phyloP scores from a whole-genome alignment of 768 basidiomycete genomes.

The Sistotremastrum niveocremeum region DNA sequence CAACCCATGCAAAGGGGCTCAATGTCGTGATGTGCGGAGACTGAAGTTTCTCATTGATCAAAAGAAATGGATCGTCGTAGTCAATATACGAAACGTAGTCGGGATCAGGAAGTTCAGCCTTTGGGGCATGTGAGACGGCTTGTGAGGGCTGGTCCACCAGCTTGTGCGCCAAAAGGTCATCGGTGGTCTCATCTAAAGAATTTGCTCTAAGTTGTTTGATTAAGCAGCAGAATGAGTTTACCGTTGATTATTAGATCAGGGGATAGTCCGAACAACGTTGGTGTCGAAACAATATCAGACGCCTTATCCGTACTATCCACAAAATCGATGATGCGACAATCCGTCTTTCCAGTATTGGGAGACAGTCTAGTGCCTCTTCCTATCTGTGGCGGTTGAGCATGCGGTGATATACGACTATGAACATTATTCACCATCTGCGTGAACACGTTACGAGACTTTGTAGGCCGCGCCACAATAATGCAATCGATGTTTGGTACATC shows the following conservation, averaged over 20 bases:
- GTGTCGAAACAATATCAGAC: constrained; percentile 59
- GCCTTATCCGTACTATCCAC: constrained; percentile 64
- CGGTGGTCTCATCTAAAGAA: constrained; percentile 34
- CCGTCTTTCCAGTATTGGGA: constrained; percentile 60
- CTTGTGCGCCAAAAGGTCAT: constrained; percentile 31
- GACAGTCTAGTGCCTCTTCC: constrained; percentile 86
- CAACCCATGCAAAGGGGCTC: constrained; percentile 65
- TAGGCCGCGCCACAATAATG: constrained; percentile 76
- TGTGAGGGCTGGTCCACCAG: constrained; percentile 6
- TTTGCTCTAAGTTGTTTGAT: constrained; percentile 2
- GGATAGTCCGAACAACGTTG: constrained; percentile 77
- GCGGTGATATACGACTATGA: neutral
- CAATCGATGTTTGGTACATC: constrained; percentile 96
- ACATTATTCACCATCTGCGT: constrained; percentile 67
- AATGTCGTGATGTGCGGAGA: constrained; percentile 40
- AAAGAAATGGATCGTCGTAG: constrained; percentile 58
- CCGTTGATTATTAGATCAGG: constrained; percentile 58
- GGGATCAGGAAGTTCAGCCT: constrained; percentile 34
- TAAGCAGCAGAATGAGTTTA: constrained; percentile 14
- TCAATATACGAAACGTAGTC: constrained; percentile 61
- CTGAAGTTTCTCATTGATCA: constrained; percentile 27
- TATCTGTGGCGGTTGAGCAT: constrained; percentile 36
- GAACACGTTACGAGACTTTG: constrained; percentile 77
- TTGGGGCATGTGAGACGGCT: constrained; percentile 10
- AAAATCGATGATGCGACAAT: constrained; percentile 87